These are phyloP conservation scores for Xylaria digitata DNA, from an alignment of 2,329 filamentous ascomycete genomes.

Conservation along the genomic window DNA sequence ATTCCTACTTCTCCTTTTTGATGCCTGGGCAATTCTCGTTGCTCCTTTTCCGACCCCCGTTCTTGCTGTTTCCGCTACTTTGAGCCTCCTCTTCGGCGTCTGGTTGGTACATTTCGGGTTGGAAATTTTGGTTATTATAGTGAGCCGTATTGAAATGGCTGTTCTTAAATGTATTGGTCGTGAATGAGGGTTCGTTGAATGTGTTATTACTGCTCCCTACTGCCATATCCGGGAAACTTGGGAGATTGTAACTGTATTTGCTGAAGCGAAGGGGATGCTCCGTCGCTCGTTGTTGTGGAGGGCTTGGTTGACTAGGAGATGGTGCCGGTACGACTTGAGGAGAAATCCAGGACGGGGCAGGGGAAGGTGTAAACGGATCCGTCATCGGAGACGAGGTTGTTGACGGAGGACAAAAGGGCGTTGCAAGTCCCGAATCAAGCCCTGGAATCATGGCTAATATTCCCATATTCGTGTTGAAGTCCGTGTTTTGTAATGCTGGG, in stretches of 20 bases:
- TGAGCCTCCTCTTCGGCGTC: slow-evolving; percentile 53
- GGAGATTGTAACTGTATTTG: slow-evolving; percentile 66
- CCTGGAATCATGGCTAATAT: slow-evolving; percentile 61
- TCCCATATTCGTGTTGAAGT: slow-evolving; percentile 57
- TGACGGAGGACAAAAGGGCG: slow-evolving; percentile 49
- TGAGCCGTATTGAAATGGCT: slow-evolving; percentile 75
- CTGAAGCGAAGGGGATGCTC: slow-evolving; percentile 63
- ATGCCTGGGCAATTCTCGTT: slow-evolving; percentile 47
- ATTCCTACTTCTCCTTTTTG: slow-evolving; percentile 49
- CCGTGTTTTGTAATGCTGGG: slow-evolving; percentile 54
- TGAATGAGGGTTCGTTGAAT: slow-evolving; percentile 59
- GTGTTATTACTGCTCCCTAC: slow-evolving; percentile 54
- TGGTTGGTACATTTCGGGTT: slow-evolving; percentile 64
- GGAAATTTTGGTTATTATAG: slow-evolving; percentile 72
- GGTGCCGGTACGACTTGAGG: slow-evolving; percentile 44
- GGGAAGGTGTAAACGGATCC: slow-evolving; percentile 50
- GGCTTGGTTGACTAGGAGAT: slow-evolving; percentile 50
- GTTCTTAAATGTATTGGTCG: slow-evolving; percentile 72
- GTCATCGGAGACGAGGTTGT: slow-evolving; percentile 51
- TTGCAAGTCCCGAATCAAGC: slow-evolving; percentile 44
- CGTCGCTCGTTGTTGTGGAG: slow-evolving; percentile 45
- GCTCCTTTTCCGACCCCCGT: slow-evolving; percentile 48
- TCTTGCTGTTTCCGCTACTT: slow-evolving; percentile 39
- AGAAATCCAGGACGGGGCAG: slow-evolving; percentile 54
- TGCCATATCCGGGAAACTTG: slow-evolving; percentile 47